Base-by-base conservation (phyloP, 441 rosid genomes). In the Euphorbia schlechtendalii region DNA sequence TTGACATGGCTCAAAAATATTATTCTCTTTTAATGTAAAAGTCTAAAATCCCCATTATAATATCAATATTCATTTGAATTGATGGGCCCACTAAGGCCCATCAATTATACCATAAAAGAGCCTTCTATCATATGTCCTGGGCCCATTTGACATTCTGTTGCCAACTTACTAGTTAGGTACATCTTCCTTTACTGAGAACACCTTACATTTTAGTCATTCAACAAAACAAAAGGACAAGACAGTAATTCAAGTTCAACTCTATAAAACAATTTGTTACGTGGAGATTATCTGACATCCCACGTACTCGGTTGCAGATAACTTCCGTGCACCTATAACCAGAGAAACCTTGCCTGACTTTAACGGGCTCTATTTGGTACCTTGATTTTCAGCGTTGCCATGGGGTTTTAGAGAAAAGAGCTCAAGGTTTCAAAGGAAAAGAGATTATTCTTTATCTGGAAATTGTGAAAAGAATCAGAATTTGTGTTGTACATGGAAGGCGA, bases 71-170 rank as follows among this genome's bases (percentile, higher is more conserved):
- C n/a, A n/a, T n/a, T n/a, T n/a, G n/a, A n/a, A n/a, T n/a, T n/a
- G n/a, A n/a, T n/a, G n/a, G n/a, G n/a, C n/a, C n/a, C n/a, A n/a
- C n/a, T n/a, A n/a, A n/a, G n/a, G n/a, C n/a, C n/a, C n/a, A n/a
- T n/a, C n/a, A n/a, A n/a, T n/a, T n/a, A n/a, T n/a, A n/a, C n/a
- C n/a, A n/a, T n/a, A n/a, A n/a, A n/a, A n/a, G n/a, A n/a, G n/a
- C n/a, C n/a, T n/a, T n/a, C n/a, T n/a, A n/a, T n/a, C n/a, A n/a
- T n/a, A n/a, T n/a, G n/a, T n/a, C n/a, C n/a, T n/a, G n/a, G 7
- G 12, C 58, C 67, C 13, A 51, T 18, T 52, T 52, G 67, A 64
- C 59, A 64, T 52, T 64, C 59, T 22, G 67, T 52, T 64, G 1
- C 49, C 45, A 64, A 53, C 59, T 52, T 36, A 34, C n/a, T 52